A percentile compares a stretch with the other conserved stretches of the same genome.
phyloP scores from a whole-genome alignment of 768 basidiomycete genomes.

The Phylloporus scabripes region DNA sequence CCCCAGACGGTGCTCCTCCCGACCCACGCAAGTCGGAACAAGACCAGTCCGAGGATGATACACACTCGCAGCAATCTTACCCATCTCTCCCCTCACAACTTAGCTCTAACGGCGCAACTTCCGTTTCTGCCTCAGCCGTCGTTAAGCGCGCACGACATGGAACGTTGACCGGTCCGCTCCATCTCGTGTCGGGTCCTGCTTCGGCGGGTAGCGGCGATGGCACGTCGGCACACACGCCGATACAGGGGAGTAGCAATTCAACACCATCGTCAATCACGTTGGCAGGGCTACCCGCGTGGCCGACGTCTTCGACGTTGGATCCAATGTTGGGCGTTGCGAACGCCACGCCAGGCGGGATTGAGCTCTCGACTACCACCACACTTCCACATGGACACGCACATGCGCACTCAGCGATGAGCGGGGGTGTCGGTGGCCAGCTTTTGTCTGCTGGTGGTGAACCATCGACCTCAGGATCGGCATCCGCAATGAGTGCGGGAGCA shows the following conservation, averaged over 20 bases:
- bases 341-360: conserved; percentile 29
- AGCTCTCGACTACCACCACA: conserved; percentile 17
- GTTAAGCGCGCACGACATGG: conserved; percentile 29
- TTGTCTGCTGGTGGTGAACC: conserved; percentile 12
- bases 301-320: conserved; percentile 25
- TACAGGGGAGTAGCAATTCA: conserved; percentile 9
- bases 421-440: conserved; percentile 16
- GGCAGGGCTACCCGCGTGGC: conserved; percentile 31
- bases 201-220: conserved; percentile 13
- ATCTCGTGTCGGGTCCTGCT: conserved; percentile 16
- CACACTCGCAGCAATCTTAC: conserved; percentile 9
- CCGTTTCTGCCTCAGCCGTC: conserved; percentile 1
- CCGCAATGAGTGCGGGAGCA: not conserved
- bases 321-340: conserved; percentile 31
- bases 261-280: conserved; percentile 19
- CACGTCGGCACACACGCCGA: conserved; percentile 18
- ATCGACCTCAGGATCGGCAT: conserved; percentile 10
- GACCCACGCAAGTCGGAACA: conserved; percentile 22
- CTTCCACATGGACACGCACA: conserved; percentile 9
- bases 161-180: conserved; percentile 20
- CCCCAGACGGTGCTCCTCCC: conserved; percentile 13
- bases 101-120: not conserved
- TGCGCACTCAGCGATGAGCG: conserved; percentile 11
- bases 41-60: conserved; percentile 24
- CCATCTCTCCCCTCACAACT: conserved; percentile 10